Conservation (phyloP, 2,329 filamentous ascomycete species). For the Leptographium procerum region DNA sequence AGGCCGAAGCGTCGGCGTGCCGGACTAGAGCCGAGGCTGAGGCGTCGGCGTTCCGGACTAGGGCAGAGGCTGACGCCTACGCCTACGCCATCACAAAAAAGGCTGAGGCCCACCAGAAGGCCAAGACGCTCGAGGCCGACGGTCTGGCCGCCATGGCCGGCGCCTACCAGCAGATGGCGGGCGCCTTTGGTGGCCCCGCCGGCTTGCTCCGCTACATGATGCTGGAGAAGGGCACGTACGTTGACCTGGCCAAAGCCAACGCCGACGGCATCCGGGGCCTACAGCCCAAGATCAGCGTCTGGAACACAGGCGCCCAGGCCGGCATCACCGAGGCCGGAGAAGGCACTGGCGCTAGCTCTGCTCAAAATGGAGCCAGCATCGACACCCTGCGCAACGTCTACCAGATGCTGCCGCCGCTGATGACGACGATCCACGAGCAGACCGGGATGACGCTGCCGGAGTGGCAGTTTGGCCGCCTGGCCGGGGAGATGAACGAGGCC, state of each 20-base stretch:
- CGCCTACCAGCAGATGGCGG: conserved; percentile 61
- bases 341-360: conserved; percentile 26
- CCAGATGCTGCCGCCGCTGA: conserved; percentile 71
- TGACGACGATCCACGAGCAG: conserved; percentile 80
- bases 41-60: conserved; percentile 33
- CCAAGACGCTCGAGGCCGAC: conserved; percentile 62
- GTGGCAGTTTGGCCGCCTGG: conserved; percentile 53
- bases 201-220: conserved; percentile 77
- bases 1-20: conserved; percentile 26
- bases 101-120: conserved; percentile 39
- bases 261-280: conserved; percentile 63
- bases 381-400: conserved; percentile 72
- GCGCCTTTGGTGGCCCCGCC: conserved; percentile 65
- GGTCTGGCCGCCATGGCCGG: conserved; percentile 67
- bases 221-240: conserved; percentile 72
- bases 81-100: conserved; percentile 28
- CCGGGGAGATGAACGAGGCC: conserved; percentile 19
- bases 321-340: conserved; percentile 16
- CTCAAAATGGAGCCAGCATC: conserved; percentile 29
- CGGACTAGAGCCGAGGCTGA: conserved; percentile 38
- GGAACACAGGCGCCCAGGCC: conserved; percentile 59
- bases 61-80: conserved; percentile 30
- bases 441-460: conserved; percentile 70
- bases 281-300: conserved; percentile 81
- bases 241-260: conserved; percentile 68